Percentiles rank a stretch among this genome's conserved stretches.
Conservation (phyloP, 345 rosid genomes). For the Pugionium dolabratum region DNA sequence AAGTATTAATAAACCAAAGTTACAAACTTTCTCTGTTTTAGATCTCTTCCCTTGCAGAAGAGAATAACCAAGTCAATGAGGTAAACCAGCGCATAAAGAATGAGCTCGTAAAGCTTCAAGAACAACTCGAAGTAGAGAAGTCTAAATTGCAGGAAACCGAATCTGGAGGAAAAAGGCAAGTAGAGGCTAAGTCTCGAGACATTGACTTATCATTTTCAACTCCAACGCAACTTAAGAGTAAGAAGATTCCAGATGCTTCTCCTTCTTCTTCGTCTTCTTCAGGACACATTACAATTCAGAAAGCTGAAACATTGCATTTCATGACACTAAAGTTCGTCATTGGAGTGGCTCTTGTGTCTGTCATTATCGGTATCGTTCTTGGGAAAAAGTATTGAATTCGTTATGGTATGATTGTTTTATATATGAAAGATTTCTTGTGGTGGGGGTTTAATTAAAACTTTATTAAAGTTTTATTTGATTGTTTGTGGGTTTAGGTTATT, state of each 20-base stretch:
- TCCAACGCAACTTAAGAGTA: constrained; percentile 62
- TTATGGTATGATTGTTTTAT: constrained; percentile 6
- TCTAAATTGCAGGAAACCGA: constrained; percentile 22
- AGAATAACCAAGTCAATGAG: constrained; percentile 67
- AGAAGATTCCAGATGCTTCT: constrained; percentile 51
- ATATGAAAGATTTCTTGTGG: not conserved
- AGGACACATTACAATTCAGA: constrained; percentile 34
- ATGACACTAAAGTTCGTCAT: constrained; percentile 55
- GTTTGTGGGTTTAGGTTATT: not conserved
- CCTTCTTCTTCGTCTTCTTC: constrained; percentile 47
- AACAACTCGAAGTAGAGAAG: constrained; percentile 52
- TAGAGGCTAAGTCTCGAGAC: constrained; percentile 64
- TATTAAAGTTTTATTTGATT: constrained; percentile 2
- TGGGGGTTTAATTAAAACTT: not conserved
- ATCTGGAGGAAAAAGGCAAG: too few relatives aligned
- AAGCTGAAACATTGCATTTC: constrained; percentile 35
- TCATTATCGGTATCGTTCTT: constrained; percentile 65
- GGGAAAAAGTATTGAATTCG: constrained; percentile 63
- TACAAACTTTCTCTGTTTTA: constrained; percentile 36
- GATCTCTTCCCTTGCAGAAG: constrained; percentile 74
- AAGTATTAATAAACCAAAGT: not conserved
- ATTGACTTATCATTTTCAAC: constrained; percentile 47
- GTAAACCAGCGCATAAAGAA: constrained; percentile 57
- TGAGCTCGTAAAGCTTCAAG: constrained; percentile 71
- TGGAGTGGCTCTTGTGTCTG: constrained; percentile 71